phyloP scores from a whole-genome alignment of 2,329 filamentous ascomycete genomes.

The Akanthomyces dipterigenus region DNA sequence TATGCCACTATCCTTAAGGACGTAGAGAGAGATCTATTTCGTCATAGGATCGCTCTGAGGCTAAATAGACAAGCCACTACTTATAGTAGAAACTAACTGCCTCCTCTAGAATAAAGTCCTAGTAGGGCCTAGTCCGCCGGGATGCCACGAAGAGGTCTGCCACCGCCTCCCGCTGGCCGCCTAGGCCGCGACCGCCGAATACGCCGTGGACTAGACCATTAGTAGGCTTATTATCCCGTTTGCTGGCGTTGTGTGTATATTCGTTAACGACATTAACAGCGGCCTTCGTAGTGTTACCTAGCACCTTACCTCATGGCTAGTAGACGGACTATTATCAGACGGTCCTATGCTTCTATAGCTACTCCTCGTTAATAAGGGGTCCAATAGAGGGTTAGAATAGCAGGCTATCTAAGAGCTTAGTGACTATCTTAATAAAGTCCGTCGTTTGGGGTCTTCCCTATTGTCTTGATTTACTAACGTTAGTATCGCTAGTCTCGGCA shows the following conservation, averaged over 20 bases:
- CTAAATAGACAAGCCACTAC: not conserved
- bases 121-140: not conserved
- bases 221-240: not conserved
- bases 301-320: not conserved
- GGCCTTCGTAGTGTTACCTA: not conserved
- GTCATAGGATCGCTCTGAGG: not conserved
- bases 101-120: not conserved
- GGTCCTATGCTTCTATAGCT: not conserved
- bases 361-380: not conserved
- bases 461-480: not conserved
- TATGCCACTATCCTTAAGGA: not conserved
- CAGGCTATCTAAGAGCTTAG: not conserved
- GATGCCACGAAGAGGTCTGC: not conserved
- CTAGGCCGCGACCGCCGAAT: not conserved
- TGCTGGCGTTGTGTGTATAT: not conserved
- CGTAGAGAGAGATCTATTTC: not conserved
- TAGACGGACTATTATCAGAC: not conserved
- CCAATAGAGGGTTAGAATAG: not conserved
- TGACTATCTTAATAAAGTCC: not conserved
- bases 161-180: not conserved
- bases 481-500: not conserved
- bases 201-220: not conserved
- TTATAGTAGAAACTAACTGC: not conserved
- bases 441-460: not conserved
- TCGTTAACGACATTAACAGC: not conserved